Evolutionary conservation across 202 grass and related monocot genomes (phyloP), one percentile per base, ranked within the genome.

Genomic region (Alloteropsis angusta): DNA sequence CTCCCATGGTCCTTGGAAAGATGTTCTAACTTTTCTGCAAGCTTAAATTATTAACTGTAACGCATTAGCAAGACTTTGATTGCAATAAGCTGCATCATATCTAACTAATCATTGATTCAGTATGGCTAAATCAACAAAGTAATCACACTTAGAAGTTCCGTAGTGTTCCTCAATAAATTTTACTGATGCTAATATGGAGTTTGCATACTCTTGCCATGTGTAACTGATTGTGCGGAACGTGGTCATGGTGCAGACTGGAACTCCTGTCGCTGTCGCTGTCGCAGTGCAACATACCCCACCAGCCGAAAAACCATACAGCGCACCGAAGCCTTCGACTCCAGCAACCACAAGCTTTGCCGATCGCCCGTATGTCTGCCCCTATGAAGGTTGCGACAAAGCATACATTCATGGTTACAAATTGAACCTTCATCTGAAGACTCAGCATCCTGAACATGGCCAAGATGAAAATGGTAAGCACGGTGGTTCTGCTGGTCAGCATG

Each of bases 341-440:
- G 84, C 84, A 77, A 15, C 75, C 8, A 21, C 74, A 82, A 87
- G 65, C 69, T 88, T 58, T 9, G 32, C 75, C 21, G 85, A 93
- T 3, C 87, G 95, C 9, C 91, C 95, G 1, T 83, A 65, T 71
- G 85, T 79, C 15, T 97, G 91, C 39, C 95, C 91, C 12, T 97
- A 88, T 5, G 87, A 97, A 65, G 91, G 95, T 69, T 94, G 95
- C 47, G 85, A 77, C 41, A 97, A 94, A 92, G 85, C 95, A 50
- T 97, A 94, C 75, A 97, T 97, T 41, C 95, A 97, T 42, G 9
- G 79, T 61, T 97, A 94, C 83, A 94, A 97, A 86, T 77, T 97
- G 67, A 97, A 97, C 49, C 91, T 97, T 28, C 91, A 97, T 82
- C 63, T 94, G 12, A 94, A 85, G 80, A 90, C 85, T 37, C 87